Evolutionary conservation across 176 grass and related monocot species (phyloP).

Genomic region (Ananas comosus): DNA sequence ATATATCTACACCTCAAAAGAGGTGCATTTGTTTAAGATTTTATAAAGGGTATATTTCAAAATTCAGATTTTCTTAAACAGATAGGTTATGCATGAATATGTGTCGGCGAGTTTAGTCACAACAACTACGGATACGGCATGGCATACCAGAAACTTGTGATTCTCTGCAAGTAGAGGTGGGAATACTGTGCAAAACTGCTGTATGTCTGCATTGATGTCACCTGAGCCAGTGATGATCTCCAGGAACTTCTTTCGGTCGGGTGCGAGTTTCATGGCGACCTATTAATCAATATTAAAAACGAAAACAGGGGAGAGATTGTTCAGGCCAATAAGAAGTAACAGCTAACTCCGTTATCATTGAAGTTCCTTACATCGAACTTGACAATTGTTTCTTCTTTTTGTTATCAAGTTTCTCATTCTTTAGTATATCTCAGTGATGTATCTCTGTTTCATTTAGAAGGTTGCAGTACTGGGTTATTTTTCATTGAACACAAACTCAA

Average conservation of each 20-base stretch:
- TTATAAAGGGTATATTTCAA: too few relatives aligned
- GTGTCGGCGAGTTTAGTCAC: background rate
- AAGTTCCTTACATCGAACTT: too few relatives aligned
- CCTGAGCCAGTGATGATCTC: slow-evolving; percentile 62
- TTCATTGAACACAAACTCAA: background rate
- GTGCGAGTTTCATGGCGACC: slow-evolving; percentile 69
- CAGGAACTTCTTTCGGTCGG: slow-evolving; percentile 88
- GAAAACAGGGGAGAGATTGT: background rate
- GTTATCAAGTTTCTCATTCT: too few relatives aligned
- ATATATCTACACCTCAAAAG: background rate
- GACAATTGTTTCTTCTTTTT: too few relatives aligned
- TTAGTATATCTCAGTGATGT: too few relatives aligned
- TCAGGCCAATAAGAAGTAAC: background rate
- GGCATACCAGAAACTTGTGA: slow-evolving; percentile 69
- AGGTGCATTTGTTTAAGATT: background rate
- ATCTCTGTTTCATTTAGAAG: too few relatives aligned
- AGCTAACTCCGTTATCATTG: background rate
- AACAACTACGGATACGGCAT: background rate
- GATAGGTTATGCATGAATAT: background rate
- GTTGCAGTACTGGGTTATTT: too few relatives aligned
- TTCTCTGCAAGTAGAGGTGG: slow-evolving; percentile 52
- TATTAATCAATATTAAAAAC: slow-evolving; percentile 10
- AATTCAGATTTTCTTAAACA: too few relatives aligned
- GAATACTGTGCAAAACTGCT: slow-evolving; percentile 57
- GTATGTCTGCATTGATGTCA: slow-evolving; percentile 49